Base-by-base conservation (phyloP, 2,329 filamentous ascomycete genomes). In the Akanthomyces lecanii region DNA sequence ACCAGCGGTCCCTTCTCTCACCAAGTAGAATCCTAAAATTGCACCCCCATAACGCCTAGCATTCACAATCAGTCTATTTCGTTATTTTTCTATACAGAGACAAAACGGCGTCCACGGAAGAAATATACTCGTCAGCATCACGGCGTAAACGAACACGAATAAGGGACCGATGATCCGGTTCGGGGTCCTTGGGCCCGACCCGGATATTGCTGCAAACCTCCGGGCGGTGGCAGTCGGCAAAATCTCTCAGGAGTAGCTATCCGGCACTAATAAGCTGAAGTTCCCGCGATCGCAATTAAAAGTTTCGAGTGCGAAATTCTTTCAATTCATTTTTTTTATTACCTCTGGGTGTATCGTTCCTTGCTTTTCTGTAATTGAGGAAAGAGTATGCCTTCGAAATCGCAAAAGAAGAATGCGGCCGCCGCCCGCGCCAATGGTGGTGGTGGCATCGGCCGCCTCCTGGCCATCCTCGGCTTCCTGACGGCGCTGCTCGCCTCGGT, bases 401-500 rank as follows among this genome's bases (percentile, higher is more conserved):
- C 58, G 54, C 63, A 60, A 44, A 63, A 47, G 28, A 60, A 61
- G 57, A 44, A 66, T 33, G 21, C 23, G 42, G 21, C 38, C 50
- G 16, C 16, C 56, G 44, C 36, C n/a, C 21, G 14, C 2, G 25
- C 54, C 16, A 33, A 18, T 10, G 21, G 47, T 18, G 18, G 10
- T 21, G 65, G 68, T 52, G 69, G 71, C 63, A 67, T 76, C 63
- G 67, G 66, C 67, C 74, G 74, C 63, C 71, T 81, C 64, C 75
- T 85, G 66, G 79, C 76, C 66, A 72, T 83, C 67, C 69, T 87
- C 65, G 81, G 81, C 56, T 69, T 86, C 61, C 68, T 86, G 53
- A 75, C 86, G 58, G 85, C 81, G 62, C 69, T 86, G 66, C 72
- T 88, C 61, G 77, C 81, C 14, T 80, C 82, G 8, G 68, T 86